Evolutionary conservation across 768 basidiomycete genomes (phyloP).

Genomic region (Holtermanniella nyarrowii): DNA sequence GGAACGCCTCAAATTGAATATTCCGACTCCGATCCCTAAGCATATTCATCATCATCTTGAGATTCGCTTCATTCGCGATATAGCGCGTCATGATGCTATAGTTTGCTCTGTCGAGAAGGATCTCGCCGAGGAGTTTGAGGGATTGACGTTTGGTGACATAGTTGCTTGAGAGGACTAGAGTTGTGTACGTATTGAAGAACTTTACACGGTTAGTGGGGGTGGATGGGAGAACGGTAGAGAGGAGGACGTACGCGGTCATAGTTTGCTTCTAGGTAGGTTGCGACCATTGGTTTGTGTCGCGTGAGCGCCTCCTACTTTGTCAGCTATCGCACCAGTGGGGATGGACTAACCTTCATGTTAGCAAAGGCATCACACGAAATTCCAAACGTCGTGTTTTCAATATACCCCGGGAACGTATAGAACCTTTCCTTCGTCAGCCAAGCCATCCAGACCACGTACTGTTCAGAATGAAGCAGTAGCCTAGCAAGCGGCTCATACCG

Average conservation of each 20-base stretch:
- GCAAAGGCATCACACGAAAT: constrained; percentile 97
- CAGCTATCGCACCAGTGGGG: background rate
- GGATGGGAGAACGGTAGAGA: constrained; percentile 2
- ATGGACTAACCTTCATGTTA: constrained; percentile 59
- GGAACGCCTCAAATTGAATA: constrained; percentile 98
- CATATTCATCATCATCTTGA: constrained; percentile 99
- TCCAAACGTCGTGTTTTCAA: constrained; percentile 94
- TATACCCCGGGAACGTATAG: constrained; percentile 91
- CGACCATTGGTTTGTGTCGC: constrained; percentile 95
- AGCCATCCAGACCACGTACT: constrained; percentile 50
- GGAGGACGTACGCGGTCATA: constrained; percentile 71
- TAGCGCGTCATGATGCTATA: constrained; percentile 98
- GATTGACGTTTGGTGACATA: constrained; percentile 99
- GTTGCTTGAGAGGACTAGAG: constrained; percentile 82
- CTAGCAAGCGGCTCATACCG: constrained; percentile 82
- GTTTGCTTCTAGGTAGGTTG: constrained; percentile 89
- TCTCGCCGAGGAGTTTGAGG: constrained; percentile 93
- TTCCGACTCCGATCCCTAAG: constrained; percentile 97
- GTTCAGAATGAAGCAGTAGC: constrained; percentile 81
- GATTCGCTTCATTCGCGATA: constrained; percentile 85
- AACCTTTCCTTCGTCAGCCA: constrained; percentile 50
- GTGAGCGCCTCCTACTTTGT: constrained; percentile 72
- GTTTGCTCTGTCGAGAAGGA: constrained; percentile 92
- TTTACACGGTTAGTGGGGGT: constrained; percentile 39
- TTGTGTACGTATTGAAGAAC: constrained; percentile 95